These are phyloP conservation scores for Rhodotorula sp. DNA, from an alignment of 1,284 basidiomycete species.

Conservation along the genomic window DNA sequence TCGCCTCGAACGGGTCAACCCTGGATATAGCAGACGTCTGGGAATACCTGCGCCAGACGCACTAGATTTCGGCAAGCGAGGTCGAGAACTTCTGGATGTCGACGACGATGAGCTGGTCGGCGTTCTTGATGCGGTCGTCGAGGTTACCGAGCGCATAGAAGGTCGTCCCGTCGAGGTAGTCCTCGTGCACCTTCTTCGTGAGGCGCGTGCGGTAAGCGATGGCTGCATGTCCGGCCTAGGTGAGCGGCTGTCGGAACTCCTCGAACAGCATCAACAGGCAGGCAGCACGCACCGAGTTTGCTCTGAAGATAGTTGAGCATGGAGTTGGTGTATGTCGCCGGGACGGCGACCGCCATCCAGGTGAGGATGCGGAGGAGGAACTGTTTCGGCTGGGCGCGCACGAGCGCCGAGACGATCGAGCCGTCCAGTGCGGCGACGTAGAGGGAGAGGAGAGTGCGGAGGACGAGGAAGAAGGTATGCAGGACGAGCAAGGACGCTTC, in stretches of 20 bases:
- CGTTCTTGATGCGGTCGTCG: conserved; percentile 94
- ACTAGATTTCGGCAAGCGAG: conserved; percentile 88
- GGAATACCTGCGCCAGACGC: neutral
- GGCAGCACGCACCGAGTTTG: conserved; percentile 60
- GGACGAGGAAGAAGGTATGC: conserved; percentile 83
- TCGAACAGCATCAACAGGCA: too few relatives aligned
- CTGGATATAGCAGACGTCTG: neutral
- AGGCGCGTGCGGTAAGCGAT: conserved; percentile 88
- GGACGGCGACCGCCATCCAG: conserved; percentile 64
- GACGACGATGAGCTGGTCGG: conserved; percentile 96
- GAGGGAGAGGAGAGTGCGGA: conserved; percentile 86
- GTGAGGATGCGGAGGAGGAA: conserved; percentile 83
- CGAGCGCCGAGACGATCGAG: conserved; percentile 89
- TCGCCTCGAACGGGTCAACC: neutral
- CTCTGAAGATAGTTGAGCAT: conserved; percentile 93
- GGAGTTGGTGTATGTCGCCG: conserved; percentile 88
- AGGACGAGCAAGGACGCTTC: conserved; percentile 83
- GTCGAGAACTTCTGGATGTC: conserved; percentile 92
- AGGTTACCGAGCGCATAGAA: conserved; percentile 93
- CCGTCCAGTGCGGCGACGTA: conserved; percentile 95
- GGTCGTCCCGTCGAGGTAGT: conserved; percentile 75
- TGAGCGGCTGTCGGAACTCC: neutral
- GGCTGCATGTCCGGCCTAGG: conserved; percentile 51
- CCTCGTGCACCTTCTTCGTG: conserved; percentile 76
- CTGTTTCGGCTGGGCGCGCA: conserved; percentile 76